Evolutionary conservation across 345 rosid genomes (phyloP).

Genomic region (Pistacia atlantica): DNA sequence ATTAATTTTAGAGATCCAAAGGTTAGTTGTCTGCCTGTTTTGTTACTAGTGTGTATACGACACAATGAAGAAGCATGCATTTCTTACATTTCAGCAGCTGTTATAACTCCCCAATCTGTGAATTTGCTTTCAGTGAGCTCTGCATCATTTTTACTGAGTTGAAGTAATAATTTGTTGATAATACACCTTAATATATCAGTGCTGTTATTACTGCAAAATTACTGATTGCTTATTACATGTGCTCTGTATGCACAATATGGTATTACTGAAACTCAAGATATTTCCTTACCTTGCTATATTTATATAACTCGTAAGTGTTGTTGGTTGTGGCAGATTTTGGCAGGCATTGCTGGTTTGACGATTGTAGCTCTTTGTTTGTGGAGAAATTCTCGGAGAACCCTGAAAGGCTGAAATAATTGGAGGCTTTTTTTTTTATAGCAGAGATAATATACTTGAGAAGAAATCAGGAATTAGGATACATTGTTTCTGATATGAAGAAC

Average conservation of each 20-base stretch:
- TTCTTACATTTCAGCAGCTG: background rate
- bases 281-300: background rate
- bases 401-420: constrained; percentile 23
- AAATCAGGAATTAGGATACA: background rate
- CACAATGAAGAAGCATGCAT: background rate
- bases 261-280: background rate
- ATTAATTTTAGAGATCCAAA: constrained; percentile 46
- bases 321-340: constrained; percentile 57
- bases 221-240: background rate
- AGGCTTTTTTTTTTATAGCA: background rate
- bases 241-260: background rate
- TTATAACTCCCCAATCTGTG: background rate
- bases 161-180: background rate
- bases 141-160: background rate
- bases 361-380: constrained; percentile 56
- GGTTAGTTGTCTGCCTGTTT: constrained; percentile 45
- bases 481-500: background rate
- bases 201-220: background rate
- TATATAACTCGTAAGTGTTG: constrained; percentile 5
- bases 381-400: constrained; percentile 56
- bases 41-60: background rate
- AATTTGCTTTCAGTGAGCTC: background rate
- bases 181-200: too few species aligned
- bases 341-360: constrained; percentile 55
- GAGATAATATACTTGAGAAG: background rate